A percentile compares a stretch with the other conserved stretches of the same genome.
Conservation (phyloP, 805 yeast genomes). For the Yamadazyma tumulicola region DNA sequence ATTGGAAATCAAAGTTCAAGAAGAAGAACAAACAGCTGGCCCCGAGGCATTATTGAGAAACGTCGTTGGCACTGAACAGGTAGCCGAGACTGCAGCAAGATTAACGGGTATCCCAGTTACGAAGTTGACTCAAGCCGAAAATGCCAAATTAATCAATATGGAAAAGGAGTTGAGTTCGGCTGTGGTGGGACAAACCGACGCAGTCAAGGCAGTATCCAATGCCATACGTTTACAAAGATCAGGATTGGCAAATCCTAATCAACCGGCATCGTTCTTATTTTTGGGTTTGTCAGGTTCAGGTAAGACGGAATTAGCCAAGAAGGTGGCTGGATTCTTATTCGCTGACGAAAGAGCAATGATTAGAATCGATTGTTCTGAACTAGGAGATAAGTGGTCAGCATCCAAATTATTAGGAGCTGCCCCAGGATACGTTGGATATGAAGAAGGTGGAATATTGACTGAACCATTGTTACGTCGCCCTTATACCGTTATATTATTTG, state of each 20-base stretch:
- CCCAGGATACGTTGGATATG: constrained; percentile 93
- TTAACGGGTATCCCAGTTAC: constrained; percentile 96
- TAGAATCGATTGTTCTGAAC: constrained; percentile 95
- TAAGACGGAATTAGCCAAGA: constrained; percentile 97
- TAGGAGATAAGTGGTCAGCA: constrained; percentile 92
- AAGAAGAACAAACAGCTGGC: constrained; percentile 63
- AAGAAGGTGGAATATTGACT: constrained; percentile 95
- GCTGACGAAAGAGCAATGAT: constrained; percentile 96
- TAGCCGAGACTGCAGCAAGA: constrained; percentile 96
- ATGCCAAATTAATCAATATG: constrained; percentile 90
- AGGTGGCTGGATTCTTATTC: constrained; percentile 91
- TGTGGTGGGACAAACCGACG: constrained; percentile 95
- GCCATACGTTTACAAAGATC: constrained; percentile 92
- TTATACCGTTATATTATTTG: constrained; percentile 92
- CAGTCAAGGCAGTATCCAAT: constrained; percentile 93
- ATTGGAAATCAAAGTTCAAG: constrained; percentile 73
- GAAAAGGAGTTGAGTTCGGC: constrained; percentile 75
- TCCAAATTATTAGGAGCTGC: constrained; percentile 96
- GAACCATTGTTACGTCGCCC: constrained; percentile 90
- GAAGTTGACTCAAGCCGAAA: constrained; percentile 93
- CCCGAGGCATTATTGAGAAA: constrained; percentile 72
- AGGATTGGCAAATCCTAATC: constrained; percentile 93
- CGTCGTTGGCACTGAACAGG: constrained; percentile 87
- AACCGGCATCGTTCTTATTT: constrained; percentile 93
- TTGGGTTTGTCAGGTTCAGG: constrained; percentile 96